Evolutionary conservation across 148 eudicot species (phyloP).

Genomic region (Silene uniflora): DNA sequence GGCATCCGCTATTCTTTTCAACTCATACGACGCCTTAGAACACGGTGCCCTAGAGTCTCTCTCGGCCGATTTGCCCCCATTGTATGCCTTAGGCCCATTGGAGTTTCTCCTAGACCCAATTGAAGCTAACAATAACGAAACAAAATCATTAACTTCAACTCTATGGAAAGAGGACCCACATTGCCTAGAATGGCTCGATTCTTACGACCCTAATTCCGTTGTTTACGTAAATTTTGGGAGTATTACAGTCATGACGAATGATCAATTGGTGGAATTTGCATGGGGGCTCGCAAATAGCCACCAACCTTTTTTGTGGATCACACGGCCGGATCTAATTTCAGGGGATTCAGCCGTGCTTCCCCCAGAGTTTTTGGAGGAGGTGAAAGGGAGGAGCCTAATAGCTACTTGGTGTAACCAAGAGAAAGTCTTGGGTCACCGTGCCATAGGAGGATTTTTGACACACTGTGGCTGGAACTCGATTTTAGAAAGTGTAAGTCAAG

Average conservation of each 20-base stretch:
- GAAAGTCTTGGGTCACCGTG: conserved; percentile 27
- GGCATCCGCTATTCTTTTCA: conserved; percentile 38
- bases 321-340: conserved; percentile 25
- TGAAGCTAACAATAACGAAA: conserved; percentile 9
- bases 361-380: conserved; percentile 25
- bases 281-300: conserved; percentile 36
- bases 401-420: conserved; percentile 36
- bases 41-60: conserved; percentile 25
- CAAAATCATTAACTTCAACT: conserved; percentile 24
- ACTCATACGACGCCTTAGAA: conserved; percentile 40
- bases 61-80: conserved; percentile 24
- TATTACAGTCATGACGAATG: conserved; percentile 24
- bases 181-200: conserved; percentile 31
- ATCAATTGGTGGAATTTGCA: conserved; percentile 32
- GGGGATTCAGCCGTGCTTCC: conserved; percentile 25
- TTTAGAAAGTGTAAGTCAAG: conserved; percentile 20
- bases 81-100: conserved; percentile 44
- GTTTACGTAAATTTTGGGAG: conserved; percentile 33
- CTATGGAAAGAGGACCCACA: conserved; percentile 38
- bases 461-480: conserved; percentile 39
- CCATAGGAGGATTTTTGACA: conserved; percentile 29
- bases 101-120: conserved; percentile 21
- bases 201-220: conserved; percentile 5
- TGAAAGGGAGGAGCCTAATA: conserved; percentile 6
- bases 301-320: conserved; percentile 31